A percentile compares a stretch with the other conserved stretches of the same genome.
These are phyloP conservation scores for Apiotrichum gracile DNA, from an alignment of 1,284 basidiomycete genomes.

Conservation along the genomic window DNA sequence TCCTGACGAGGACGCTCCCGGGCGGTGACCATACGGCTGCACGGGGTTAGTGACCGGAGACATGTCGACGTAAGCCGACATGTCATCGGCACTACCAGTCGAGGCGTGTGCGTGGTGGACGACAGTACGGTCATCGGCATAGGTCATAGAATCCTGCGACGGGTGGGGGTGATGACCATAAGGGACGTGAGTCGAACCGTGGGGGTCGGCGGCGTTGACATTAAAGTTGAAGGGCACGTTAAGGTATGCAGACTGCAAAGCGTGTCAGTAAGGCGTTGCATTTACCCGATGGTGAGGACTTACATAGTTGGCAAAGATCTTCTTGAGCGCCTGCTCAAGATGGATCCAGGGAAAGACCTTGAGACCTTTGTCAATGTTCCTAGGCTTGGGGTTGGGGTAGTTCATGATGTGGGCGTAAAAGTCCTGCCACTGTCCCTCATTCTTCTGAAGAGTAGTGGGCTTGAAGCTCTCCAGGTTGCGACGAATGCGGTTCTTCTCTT, in stretches of 20 bases:
- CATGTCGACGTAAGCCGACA: constrained; percentile 4
- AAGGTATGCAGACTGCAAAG: constrained; percentile 5
- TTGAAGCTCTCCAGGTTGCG: constrained; percentile 88
- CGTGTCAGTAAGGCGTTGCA: neutral
- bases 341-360: constrained; percentile 94
- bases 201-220: neutral
- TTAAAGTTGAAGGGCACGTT: constrained; percentile 1
- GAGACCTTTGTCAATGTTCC: constrained; percentile 96
- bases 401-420: constrained; percentile 96
- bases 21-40: neutral
- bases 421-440: constrained; percentile 51
- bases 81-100: neutral
- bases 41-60: neutral
- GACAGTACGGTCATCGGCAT: constrained; percentile 6
- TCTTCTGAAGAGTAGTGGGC: constrained; percentile 86
- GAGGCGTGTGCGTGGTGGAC: neutral
- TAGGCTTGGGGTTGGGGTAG: constrained; percentile 85
- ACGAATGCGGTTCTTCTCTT: constrained; percentile 94
- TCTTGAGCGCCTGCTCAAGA: constrained; percentile 73
- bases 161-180: constrained; percentile 10
- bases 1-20: neutral
- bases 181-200: neutral
- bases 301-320: constrained; percentile 93
- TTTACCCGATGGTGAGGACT: constrained; percentile 41
- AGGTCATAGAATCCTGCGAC: constrained; percentile 4